Conservation (phyloP, 164 flowering plant species). For the grape (Vitis vinifera) region ASM3070453v1 NC_081810.1:900001-900500, state of each 20-base stretch:
- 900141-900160: constrained; percentile 87
- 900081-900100: constrained; percentile 89
- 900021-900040: constrained; percentile 67
- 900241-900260: not conserved
- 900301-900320: not conserved
- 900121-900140: constrained; percentile 70
- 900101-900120: constrained; percentile 82
- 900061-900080: constrained; percentile 53
- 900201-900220: not conserved
- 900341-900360: no score
- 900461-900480: no score
- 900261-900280: not conserved
- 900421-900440: no score
- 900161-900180: constrained; percentile 47
- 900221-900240: not conserved
- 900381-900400: no score
- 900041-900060: constrained; percentile 76
- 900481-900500: not conserved
- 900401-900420: no score
- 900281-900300: not conserved
- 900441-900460: no score
- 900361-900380: no score
- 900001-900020: constrained; percentile 97
- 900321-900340: not conserved
- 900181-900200: constrained; percentile 67